Percentiles rank a stretch among this genome's conserved stretches.
phyloP scores from a whole-genome alignment of 1,139 yeast species.

The Lodderomyces margitis region DNA sequence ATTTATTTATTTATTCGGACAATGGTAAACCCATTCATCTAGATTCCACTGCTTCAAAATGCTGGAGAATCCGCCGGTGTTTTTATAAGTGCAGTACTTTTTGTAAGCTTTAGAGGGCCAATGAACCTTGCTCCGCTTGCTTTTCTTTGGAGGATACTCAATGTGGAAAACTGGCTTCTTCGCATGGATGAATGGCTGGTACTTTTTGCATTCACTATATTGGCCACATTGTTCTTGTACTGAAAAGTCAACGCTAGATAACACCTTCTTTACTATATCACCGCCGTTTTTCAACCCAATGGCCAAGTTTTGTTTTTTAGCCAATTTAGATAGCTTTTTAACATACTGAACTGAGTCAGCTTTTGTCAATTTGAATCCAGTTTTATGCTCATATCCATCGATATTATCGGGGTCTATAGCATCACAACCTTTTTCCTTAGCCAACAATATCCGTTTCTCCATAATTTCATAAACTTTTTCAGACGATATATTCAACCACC shows the following conservation, averaged over 20 bases:
- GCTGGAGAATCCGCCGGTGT: conserved; percentile 17
- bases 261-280: conserved; percentile 17
- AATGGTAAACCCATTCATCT: conserved; percentile 17
- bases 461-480: conserved; percentile 18
- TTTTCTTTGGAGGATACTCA: conserved; percentile 21
- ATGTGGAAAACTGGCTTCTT: conserved; percentile 21
- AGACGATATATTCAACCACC: conserved; percentile 20
- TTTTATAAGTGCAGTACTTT: conserved; percentile 14
- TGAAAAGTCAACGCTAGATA: conserved; percentile 17
- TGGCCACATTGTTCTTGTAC: conserved; percentile 24
- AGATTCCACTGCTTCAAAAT: conserved; percentile 22
- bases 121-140: conserved; percentile 12
- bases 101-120: conserved; percentile 3
- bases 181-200: conserved; percentile 14
- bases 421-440: conserved; percentile 20
- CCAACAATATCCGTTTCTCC: conserved; percentile 18
- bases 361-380: conserved; percentile 19
- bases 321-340: conserved; percentile 15
- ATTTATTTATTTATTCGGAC: not conserved
- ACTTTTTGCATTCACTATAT: conserved; percentile 20
- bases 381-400: conserved; percentile 23
- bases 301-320: conserved; percentile 15
- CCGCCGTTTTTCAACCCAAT: conserved; percentile 23
- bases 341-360: conserved; percentile 19
- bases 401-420: conserved; percentile 25